A percentile compares a stretch with the other conserved stretches of the same genome.
phyloP scores from a whole-genome alignment of 75 land plant species.

The Gnetum montanum region DNA sequence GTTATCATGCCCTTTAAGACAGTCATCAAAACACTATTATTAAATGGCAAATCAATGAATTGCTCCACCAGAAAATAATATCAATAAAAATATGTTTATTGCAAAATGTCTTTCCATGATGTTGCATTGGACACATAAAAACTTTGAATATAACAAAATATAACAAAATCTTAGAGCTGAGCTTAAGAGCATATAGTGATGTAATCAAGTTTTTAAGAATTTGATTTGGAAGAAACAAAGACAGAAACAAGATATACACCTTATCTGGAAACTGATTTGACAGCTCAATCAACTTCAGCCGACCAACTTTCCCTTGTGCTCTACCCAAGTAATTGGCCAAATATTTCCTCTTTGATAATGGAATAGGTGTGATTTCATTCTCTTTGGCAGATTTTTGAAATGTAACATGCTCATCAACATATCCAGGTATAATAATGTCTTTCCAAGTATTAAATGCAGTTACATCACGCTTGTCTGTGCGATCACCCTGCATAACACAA shows the following conservation, averaged over 20 bases:
- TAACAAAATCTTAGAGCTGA: no score
- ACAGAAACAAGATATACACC: slow-evolving; percentile 33
- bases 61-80: no score
- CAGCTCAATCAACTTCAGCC: slow-evolving; percentile 70
- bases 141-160: no score
- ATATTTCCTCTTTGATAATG: slow-evolving; percentile 65
- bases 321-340: slow-evolving; percentile 89
- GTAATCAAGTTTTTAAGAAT: background rate
- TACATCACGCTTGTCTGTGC: slow-evolving; percentile 78
- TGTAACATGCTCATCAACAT: slow-evolving; percentile 77
- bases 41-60: no score
- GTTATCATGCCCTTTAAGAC: no score
- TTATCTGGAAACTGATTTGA: slow-evolving; percentile 73
- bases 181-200: background rate
- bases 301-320: slow-evolving; percentile 80
- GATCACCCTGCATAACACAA: slow-evolving; percentile 62
- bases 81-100: no score
- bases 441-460: slow-evolving; percentile 97
- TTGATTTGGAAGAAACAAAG: no score
- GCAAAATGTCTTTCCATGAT: no score
- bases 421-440: slow-evolving; percentile 93
- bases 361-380: slow-evolving; percentile 45
- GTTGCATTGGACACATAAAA: no score
- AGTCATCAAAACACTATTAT: no score
- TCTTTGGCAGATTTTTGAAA: slow-evolving; percentile 9